Evolutionary conservation across 371 early-diverging fungal species (phyloP).

Genomic region (Thermomucor indicae-seudaticae): DNA sequence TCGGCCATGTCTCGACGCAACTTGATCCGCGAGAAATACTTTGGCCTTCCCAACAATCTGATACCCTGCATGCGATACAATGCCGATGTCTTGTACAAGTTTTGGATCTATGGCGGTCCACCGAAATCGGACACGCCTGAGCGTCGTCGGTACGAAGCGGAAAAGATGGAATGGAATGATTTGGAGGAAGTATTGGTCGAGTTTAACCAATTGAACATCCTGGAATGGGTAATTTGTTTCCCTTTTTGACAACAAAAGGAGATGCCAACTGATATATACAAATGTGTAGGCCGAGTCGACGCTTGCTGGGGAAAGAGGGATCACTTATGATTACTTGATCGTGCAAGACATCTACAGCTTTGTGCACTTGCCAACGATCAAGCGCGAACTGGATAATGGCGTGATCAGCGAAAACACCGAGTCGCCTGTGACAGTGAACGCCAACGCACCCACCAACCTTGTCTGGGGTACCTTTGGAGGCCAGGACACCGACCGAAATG

Average conservation of each 20-base stretch:
- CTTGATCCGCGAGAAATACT: constrained; percentile 47
- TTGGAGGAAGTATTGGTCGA: constrained; percentile 14
- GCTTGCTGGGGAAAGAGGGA: constrained; percentile 13
- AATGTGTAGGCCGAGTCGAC: constrained; percentile 17
- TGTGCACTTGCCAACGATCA: constrained; percentile 19
- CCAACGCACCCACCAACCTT: constrained; percentile 21
- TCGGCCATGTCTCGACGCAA: constrained; percentile 27
- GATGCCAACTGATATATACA: background rate
- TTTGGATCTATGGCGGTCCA: constrained; percentile 43
- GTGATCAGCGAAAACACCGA: constrained; percentile 25
- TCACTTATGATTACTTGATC: constrained; percentile 30
- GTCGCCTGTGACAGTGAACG: constrained; percentile 19
- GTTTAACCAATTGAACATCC: constrained; percentile 27
- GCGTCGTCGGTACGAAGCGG: constrained; percentile 41
- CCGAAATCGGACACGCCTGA: constrained; percentile 25
- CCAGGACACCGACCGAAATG: constrained; percentile 11
- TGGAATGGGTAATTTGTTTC: constrained; percentile 26
- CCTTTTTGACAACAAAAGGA: background rate
- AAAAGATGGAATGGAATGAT: constrained; percentile 56
- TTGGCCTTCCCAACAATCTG: constrained; percentile 47
- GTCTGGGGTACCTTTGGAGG: constrained; percentile 29
- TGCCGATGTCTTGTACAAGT: constrained; percentile 42
- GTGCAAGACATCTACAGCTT: constrained; percentile 38
- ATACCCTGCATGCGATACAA: constrained; percentile 40
- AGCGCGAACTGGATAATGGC: constrained; percentile 19